Evolutionary conservation across 257 asterid species (phyloP).

Genomic region (Schizonepeta tenuifolia): DNA sequence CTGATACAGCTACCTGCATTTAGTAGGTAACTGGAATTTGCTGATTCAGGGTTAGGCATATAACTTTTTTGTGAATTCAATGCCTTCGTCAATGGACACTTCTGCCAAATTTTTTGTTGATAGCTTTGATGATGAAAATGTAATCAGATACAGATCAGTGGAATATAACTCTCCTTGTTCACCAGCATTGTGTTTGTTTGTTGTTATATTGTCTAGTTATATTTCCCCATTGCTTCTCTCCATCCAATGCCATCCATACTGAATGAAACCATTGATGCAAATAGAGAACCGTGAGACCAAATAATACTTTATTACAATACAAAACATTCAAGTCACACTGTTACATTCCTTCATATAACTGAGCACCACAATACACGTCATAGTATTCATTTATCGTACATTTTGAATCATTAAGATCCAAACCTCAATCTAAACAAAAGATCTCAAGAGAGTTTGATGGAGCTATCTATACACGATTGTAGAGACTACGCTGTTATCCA

Average conservation of each 20-base stretch:
- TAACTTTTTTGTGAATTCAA: conserved; percentile 20
- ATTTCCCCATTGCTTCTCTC: background rate
- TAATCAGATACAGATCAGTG: conserved; percentile 24
- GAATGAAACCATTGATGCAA: conserved; percentile 4
- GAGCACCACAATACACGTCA: background rate
- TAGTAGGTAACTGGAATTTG: conserved; percentile 24
- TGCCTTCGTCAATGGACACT: conserved; percentile 23
- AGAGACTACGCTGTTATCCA: conserved; percentile 8
- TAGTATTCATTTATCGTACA: background rate
- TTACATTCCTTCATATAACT: conserved; percentile 15
- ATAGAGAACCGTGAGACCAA: background rate
- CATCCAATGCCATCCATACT: background rate
- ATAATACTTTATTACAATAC: conserved; percentile 8
- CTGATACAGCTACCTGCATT: conserved; percentile 36
- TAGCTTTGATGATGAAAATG: conserved; percentile 31
- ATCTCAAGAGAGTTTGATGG: background rate
- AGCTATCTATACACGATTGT: conserved; percentile 17
- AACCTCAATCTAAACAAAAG: conserved; percentile 23
- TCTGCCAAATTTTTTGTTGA: conserved; percentile 26
- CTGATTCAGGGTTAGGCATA: background rate
- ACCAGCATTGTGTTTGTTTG: conserved; percentile 20
- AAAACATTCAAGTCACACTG: background rate
- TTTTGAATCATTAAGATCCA: background rate
- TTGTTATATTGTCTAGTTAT: background rate
- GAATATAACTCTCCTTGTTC: conserved; percentile 11